Evolutionary conservation across 495 filamentous ascomycete genomes (phyloP), one percentile per base, ranked within the genome.

Genomic region (Trichoderma reesei): DNA sequence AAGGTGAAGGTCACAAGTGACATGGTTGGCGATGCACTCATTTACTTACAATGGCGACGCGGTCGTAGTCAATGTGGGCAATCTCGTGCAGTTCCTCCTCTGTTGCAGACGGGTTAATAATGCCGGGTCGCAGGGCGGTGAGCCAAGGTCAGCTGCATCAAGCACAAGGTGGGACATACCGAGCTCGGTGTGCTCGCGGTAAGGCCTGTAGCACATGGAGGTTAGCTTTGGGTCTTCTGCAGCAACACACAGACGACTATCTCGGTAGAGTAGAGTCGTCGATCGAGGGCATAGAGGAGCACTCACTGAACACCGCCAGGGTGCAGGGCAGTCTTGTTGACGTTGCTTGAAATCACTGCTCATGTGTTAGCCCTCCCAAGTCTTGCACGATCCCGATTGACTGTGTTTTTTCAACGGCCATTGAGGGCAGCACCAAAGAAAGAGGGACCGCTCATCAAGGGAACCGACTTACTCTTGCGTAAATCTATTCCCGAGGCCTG

Each of bases 41-140:
- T 26, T 26, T 26, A 67, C 88, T 72, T 81, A 96, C 92, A 82
- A 98, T 98, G 65, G 95, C 89, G 69, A 98, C 94, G 70, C 95
- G 89, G 78, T 97, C 90, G 74, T 98, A 98, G 86, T 98, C 94
- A 78, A 98, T 98, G 83, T 98, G 92, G 69, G 94, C 95, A 75
- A 90, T 92, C 78, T 98, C 91, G 76, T 98, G 93, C 48, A 98
- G 87, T 75, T 96, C 91, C 81, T 97, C 92, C 79, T 98, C 79
- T 74, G 56, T n/a, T 39, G 59, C 9, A 41, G 4, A n/a, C 74
- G 66, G 73, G 72, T 63, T 42, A 65, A 42, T 42, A 65, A 42
- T 62, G 5, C 39, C 39, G 11, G 18, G 3, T 54, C 20, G 6
- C 20, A 31, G 2, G 39, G 66, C 11, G 18, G 10, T 41, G 61